Base-by-base conservation (phyloP, 1,139 yeast species). In the Suhomyces choctaworum region DNA sequence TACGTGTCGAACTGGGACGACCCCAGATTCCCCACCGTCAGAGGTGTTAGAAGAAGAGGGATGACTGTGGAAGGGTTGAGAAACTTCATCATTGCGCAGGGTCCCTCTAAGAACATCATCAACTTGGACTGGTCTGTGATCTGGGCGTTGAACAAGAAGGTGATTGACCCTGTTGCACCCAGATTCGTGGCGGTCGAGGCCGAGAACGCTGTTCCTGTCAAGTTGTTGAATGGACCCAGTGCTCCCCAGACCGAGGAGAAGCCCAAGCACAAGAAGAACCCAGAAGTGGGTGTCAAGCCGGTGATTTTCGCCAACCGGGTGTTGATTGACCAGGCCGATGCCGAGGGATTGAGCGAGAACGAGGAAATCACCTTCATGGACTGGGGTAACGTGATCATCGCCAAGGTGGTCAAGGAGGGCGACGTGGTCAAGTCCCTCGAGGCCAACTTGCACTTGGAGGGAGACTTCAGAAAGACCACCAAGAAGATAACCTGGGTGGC, bases 31-130 rank as follows among this genome's bases (percentile, higher is more conserved):
- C 98, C 98, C 50, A 92, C 98, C 31, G 96, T 90, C 27, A 82
- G 96, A 67, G 97, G 97, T 72, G 96, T 90, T 37, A 86, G 97
- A 74, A 82, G 97, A 76, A 85, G 98, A 73, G 98, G 98, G 73
- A 92, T 92, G 97, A 82, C 96, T 29, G 94, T 92, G 46, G 97
- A 92, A 69, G 97, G 97, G 49, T 79, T 92, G 62, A 80, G 92
- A 65, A 85, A 85, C 71, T 92, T 90, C 55, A 86, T 92, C 51
- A 75, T 92, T 46, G 77, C 95, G 35, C 97, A 92, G 71, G 98
- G 98, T 56, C 97, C 98, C 29, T 89, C 97, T 32, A 87, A 85
- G 70, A 92, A 92, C 70, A 89, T 92, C 52, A 83, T 90, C 59
- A 92, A 92, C 71, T 74, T 92, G 60, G 98, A 92, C 62, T 92